Percentiles rank a stretch among this genome's conserved stretches.
Evolutionary conservation across 441 rosid genomes (phyloP).

Genomic region (Geranium incanum): DNA sequence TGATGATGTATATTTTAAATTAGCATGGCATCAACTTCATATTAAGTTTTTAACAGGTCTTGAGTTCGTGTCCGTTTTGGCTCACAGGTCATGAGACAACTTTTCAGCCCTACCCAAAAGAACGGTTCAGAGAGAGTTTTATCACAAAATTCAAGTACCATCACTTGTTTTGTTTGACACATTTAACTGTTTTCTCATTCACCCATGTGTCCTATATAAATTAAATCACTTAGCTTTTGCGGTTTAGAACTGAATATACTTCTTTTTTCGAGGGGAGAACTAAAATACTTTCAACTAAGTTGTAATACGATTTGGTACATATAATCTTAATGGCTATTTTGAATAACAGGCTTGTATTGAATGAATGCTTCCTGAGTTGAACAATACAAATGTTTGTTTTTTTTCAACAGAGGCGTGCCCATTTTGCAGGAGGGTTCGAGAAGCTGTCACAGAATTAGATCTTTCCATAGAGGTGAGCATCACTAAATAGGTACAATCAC

Average conservation of each 20-base stretch:
- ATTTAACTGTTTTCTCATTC: no score
- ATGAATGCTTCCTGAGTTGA: constrained; percentile 14
- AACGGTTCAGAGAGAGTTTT: no score
- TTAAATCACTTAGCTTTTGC: no score
- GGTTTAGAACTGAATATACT: no score
- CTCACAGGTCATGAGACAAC: no score
- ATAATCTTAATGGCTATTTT: background rate
- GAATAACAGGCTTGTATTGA: background rate
- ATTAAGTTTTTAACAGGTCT: background rate
- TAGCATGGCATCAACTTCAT: background rate
- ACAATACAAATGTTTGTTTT: constrained; percentile 14
- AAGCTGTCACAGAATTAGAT: constrained; percentile 79
- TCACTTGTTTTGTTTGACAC: no score
- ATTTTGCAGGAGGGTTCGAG: constrained; percentile 77
- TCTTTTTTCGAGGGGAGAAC: no score
- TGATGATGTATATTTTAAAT: background rate
- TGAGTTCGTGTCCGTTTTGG: background rate
- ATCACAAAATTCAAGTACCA: no score
- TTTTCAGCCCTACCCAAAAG: no score
- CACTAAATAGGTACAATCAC: background rate
- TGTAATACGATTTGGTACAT: no score
- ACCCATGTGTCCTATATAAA: no score
- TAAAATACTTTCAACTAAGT: no score
- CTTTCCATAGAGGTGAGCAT: constrained; percentile 58
- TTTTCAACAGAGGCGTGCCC: constrained; percentile 70